Evolutionary conservation across 768 basidiomycete genomes (phyloP), one percentile per base, ranked within the genome.

Genomic region (Mycena epipterygia): DNA sequence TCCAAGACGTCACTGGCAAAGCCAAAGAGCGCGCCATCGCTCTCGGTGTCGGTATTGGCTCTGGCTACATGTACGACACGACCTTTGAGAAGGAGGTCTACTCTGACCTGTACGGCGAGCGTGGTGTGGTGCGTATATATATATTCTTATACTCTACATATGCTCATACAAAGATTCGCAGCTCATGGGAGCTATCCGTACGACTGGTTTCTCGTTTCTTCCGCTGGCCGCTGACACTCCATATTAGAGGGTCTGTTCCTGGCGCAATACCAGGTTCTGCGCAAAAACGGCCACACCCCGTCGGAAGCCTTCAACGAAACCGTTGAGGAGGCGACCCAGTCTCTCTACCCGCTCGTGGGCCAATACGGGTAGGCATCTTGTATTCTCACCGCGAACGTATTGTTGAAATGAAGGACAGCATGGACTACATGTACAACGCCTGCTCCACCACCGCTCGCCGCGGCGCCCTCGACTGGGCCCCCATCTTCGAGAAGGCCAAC

Each of bases 251-350:
- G 98, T 74, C 90, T 99, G 79, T 99, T 99, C 94, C 88, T 96
- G 76, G 98, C 98, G 44, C 98, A 99, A 84, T 99, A 99, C 90
- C 91, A 96, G 88, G 93, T 97, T 68, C 94, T 98, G 77, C 95
- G 96, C 79, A 94, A 93, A 79, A 97, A 97, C 80, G 96, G 96
- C 64, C 98, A 99, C 89, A 86, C 91, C 5, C 98, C 98, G 62
- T 99, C 97, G 48, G 98, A 99, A 81, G 97, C 97, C 56, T 99
- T 99, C 91, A 99, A 99, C 84, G 98, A 99, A 88, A 99, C 98
- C 68, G 98, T 99, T 71, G 98, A 99, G 84, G 98, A 99, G 86
- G 98, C 98, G n/a, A 99, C 97, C 48, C 97, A 99, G 80, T 97
- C 96, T 42, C 91, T 99, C 73, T 98, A 95, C 88, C 98, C 98